Evolutionary conservation across 306 rosid genomes (phyloP).

Genomic region (Astragalus glycyphyllos): DNA sequence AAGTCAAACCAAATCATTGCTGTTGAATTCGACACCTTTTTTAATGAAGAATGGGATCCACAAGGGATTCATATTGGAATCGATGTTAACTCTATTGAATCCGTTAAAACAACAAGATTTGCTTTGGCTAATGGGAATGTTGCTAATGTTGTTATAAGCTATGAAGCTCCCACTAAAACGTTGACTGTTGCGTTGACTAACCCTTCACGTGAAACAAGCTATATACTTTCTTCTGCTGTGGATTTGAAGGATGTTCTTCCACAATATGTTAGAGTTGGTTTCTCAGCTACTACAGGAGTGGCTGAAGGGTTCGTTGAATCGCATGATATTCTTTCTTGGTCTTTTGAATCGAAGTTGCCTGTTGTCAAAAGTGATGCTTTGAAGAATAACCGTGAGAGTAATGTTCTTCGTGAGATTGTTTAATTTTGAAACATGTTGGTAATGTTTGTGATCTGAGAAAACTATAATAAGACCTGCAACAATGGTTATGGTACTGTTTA

Average conservation of each 20-base stretch:
- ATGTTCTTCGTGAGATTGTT: not conserved
- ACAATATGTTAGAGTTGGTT: conserved; percentile 2
- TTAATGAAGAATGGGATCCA: too few relatives aligned
- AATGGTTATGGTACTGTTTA: not conserved
- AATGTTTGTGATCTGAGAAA: not conserved
- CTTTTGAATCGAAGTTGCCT: not conserved
- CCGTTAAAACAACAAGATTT: too few relatives aligned
- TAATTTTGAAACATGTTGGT: not conserved
- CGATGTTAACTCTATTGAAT: too few relatives aligned
- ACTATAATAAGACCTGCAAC: not conserved
- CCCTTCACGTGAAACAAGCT: too few relatives aligned
- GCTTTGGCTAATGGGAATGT: too few relatives aligned
- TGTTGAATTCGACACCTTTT: too few relatives aligned
- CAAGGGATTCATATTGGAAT: too few relatives aligned
- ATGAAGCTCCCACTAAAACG: too few relatives aligned
- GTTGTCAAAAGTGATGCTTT: too few relatives aligned
- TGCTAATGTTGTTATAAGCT: too few relatives aligned
- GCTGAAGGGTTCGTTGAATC: not conserved
- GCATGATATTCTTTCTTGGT: not conserved
- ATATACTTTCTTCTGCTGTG: not conserved
- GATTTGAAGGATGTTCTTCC: conserved; percentile 12
- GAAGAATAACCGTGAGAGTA: not conserved
- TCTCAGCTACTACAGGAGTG: not conserved
- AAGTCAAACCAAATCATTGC: too few relatives aligned
- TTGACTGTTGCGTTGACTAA: not conserved